A percentile compares a stretch with the other conserved stretches of the same genome.
phyloP scores from a whole-genome alignment of 306 rosid genomes.

The Cucurbita pepo region DNA sequence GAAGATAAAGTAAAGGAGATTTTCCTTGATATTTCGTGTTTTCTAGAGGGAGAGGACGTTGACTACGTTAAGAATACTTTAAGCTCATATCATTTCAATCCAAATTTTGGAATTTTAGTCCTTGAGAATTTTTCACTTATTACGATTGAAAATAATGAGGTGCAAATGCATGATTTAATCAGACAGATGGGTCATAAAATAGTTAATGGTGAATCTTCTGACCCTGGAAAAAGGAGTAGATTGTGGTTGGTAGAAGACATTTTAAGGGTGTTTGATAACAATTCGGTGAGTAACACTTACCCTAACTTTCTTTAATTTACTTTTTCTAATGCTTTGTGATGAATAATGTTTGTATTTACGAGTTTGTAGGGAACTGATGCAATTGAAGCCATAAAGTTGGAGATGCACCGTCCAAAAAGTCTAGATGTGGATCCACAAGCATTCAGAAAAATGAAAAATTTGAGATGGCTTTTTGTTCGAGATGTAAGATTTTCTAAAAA shows the following conservation, averaged over 20 bases:
- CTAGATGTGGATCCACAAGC: not conserved
- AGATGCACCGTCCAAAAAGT: not conserved
- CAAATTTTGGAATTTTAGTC: slow-evolving; percentile 8
- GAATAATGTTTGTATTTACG: not conserved
- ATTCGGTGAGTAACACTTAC: not conserved
- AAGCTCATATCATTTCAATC: slow-evolving; percentile 7
- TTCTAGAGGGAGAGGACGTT: slow-evolving; percentile 9
- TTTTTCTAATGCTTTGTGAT: not conserved
- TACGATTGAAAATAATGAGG: not conserved
- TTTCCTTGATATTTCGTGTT: slow-evolving; percentile 30
- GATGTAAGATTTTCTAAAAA: not conserved
- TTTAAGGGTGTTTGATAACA: not conserved
- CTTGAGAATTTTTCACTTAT: slow-evolving; percentile 12
- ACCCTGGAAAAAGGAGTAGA: slow-evolving; percentile 3
- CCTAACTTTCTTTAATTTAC: not conserved
- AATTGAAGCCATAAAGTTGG: not conserved
- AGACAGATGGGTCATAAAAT: slow-evolving; percentile 27
- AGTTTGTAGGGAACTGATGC: not conserved
- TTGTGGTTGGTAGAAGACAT: not conserved
- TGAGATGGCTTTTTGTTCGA: not conserved
- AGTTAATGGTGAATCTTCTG: not conserved
- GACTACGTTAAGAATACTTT: slow-evolving; percentile 1
- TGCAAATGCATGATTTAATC: slow-evolving; percentile 11
- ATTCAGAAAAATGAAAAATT: not conserved
- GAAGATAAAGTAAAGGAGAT: not conserved